Base-by-base conservation (phyloP, 768 basidiomycete species). In the Trametes cinnabarina region DNA sequence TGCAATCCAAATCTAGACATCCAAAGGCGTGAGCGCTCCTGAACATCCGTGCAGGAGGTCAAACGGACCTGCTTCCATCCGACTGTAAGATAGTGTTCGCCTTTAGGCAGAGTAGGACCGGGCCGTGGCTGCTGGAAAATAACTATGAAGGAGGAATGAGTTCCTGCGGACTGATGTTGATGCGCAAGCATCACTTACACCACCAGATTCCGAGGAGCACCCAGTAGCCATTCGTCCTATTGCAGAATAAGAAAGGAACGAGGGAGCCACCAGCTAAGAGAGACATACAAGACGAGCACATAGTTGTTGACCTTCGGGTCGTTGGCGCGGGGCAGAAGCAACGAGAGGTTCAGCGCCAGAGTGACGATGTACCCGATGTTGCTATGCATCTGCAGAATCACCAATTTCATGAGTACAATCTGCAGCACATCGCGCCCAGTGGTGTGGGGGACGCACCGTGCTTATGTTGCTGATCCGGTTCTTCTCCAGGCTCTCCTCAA, bases 381-480 rank as follows among this genome's bases (percentile, higher is more conserved):
- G 65, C 86, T 87, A 66, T 90, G 88, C 51, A 78, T 82, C 90
- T 59, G 48, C 5, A 19, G n/a, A n/a, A n/a, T n/a, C n/a, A n/a
- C n/a, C n/a, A n/a, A n/a, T n/a, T n/a, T n/a, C n/a, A n/a, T n/a
- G n/a, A n/a, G n/a, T n/a, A n/a, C n/a, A n/a, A n/a, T n/a, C n/a
- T n/a, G n/a, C n/a, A n/a, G n/a, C n/a, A n/a, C n/a, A n/a, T n/a
- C n/a, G n/a, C n/a, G n/a, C n/a, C n/a, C n/a, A n/a, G n/a, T n/a
- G n/a, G n/a, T n/a, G n/a, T n/a, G n/a, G n/a, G n/a, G n/a, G 37
- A n/a, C 79, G 47, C 46, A 90, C 90, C 41, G 87, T 92, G 66
- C 86, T 88, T 61, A 92, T 88, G 64, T 91, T 92, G 66, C 90
- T 90, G 57, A 94, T 88, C 60, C 85, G 74, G 60, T 91, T 94